Evolutionary conservation across 805 yeast genomes (phyloP).

Genomic region (Aciculoconidium aculeatum): DNA sequence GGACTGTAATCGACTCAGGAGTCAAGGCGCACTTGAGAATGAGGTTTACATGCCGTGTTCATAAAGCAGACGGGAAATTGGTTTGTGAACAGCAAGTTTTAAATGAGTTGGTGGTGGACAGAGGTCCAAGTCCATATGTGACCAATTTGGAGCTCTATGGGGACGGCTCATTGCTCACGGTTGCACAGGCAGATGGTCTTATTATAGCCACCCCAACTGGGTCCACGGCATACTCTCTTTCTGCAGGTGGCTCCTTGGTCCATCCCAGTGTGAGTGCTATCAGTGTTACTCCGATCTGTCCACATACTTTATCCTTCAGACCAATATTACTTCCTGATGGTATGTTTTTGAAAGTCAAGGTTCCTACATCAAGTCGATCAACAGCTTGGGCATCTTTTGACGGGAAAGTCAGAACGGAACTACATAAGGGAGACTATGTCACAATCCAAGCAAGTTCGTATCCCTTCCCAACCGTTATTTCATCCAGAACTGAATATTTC

Average conservation of each 20-base stretch:
- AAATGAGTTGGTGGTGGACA: constrained; percentile 84
- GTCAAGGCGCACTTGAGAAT: constrained; percentile 73
- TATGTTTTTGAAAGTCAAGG: constrained; percentile 77
- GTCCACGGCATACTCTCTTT: constrained; percentile 89
- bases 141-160: constrained; percentile 88
- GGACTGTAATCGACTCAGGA: constrained; percentile 58
- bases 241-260: constrained; percentile 93
- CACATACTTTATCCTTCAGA: constrained; percentile 88
- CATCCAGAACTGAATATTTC: constrained; percentile 69
- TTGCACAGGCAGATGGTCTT: constrained; percentile 91
- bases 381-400: constrained; percentile 98
- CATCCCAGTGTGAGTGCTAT: constrained; percentile 93
- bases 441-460: constrained; percentile 79
- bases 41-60: constrained; percentile 80
- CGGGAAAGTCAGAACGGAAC: constrained; percentile 82
- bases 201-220: constrained; percentile 95
- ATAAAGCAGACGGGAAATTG: constrained; percentile 44
- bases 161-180: constrained; percentile 76
- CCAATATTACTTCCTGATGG: constrained; percentile 91
- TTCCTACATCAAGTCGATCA: constrained; percentile 71
- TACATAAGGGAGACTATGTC: constrained; percentile 78
- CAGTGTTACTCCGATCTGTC: constrained; percentile 92
- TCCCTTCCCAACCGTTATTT: constrained; percentile 89
- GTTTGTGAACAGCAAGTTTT: constrained; percentile 70
- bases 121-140: constrained; percentile 92